Base-by-base conservation (phyloP, 192 early-diverging fungal genomes). In the Dissophora ornata region DNA sequence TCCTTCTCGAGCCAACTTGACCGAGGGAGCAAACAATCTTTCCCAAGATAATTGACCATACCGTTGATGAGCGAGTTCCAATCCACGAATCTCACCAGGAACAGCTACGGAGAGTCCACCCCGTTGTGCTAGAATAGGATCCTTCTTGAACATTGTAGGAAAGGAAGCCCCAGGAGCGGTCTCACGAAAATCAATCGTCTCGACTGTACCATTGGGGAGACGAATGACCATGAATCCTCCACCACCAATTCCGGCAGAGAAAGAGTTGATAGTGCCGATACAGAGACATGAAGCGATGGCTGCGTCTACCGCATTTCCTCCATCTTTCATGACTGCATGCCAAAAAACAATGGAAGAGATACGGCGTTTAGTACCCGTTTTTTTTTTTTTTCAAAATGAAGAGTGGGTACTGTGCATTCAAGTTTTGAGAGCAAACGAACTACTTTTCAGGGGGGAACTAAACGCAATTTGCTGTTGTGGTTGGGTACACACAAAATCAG, bases 221-320 rank as follows among this genome's bases (percentile, higher is more conserved):
- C 93, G 87, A 10, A 96, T 85, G 16, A 94, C 77, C 92, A 96
- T 94, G 66, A 98, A 96, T 8, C 97, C 97, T 29, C 97, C 97
- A 12, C 97, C 95, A 32, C 97, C 95, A 49, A 98, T 94, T 34
- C 97, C 97, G 16, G 90, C 88, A n/a, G 92, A 90, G 81, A 94
- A 96, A 21, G 85, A 86, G 71, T 97, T 92, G 29, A 96, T 85
- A 16, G 91, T 85, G 30, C 95, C 97, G 65, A 95, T 86, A 67
- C 96, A 96, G 18, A 96, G 81, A 19, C 91, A 84, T 34, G 94
- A 85, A 2, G 95, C 95, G 34, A 98, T 89, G 7, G 93, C 90
- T 1, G 94, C 90, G 80, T 98, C 97, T 0, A 96, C 90, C 2
- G 96, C 94, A 32, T 89, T 93, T 29, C 97, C 97, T 53, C 94